Base-by-base conservation (phyloP, 2,329 filamentous ascomycete species). In the Rutstroemia sp. region DNA sequence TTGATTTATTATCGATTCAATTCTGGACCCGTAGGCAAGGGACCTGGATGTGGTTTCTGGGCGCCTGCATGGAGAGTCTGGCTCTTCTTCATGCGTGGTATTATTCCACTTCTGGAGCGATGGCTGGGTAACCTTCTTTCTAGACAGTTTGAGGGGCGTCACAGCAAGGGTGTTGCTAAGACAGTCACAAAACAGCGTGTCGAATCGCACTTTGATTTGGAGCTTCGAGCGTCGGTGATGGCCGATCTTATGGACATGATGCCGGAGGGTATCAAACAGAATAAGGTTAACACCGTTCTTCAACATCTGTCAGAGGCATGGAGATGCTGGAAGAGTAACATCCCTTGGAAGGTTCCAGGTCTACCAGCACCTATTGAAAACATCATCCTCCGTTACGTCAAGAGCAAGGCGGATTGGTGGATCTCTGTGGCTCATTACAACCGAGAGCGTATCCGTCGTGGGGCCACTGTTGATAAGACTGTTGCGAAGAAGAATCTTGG, bases 271-370 rank as follows among this genome's bases (percentile, higher is more conserved):
- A 97, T 99, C 76, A 96, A 96, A 73, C 94, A 99, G 71, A 99
- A 94, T 77, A 99, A 99, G 75, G 91, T 99, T 72, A 96, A 99
- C 72, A 96, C 92, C 1, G 92, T 99, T 46, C 77, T 99, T 54
- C 94, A 97, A 69, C 95, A 99, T 79, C 75, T 99, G 44, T 97
- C 92, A 0, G 94, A 99, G 75, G 94, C 94, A 14, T 99, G 94
- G 94, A 83, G 94, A 75, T 99, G 94, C 76, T 99, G 94, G 94
- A 99, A 99, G 85, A 96, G 92, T 74, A 99, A 99, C 69, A 99
- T 99, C 64, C 94, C 94, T 0, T 99, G 94, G 94, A 99, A 99
- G 76, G 94, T 99, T 2, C 94, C 94, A 52, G 95, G 94, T 39
- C 74, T 99, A 59, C 94, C 94, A 42, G 95, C 95, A 14, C 92